Percentiles rank a stretch among this genome's conserved stretches.
Evolutionary conservation across 495 filamentous ascomycete genomes (phyloP).

Genomic region (Lasiosphaeria ovina): DNA sequence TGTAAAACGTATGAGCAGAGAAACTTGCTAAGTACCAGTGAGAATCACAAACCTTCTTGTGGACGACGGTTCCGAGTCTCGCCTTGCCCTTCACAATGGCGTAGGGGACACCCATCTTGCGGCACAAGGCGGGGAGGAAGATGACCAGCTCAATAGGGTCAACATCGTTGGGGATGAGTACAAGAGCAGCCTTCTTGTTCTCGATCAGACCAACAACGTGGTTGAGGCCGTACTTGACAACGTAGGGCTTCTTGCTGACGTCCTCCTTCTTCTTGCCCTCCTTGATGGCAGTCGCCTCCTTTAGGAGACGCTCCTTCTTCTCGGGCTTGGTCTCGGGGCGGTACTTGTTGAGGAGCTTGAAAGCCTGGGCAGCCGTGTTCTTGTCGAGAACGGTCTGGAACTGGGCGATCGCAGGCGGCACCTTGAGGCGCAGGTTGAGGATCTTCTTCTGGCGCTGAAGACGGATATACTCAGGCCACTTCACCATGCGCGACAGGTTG

Average conservation of each 20-base stretch:
- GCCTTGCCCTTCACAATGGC: slow-evolving; percentile 99
- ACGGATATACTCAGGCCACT: slow-evolving; percentile 98
- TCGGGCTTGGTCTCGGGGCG: slow-evolving; percentile 97
- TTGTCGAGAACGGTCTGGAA: slow-evolving; percentile 97
- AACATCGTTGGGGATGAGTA: slow-evolving; percentile 98
- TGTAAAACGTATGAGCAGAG: slow-evolving; percentile 27
- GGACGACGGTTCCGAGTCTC: slow-evolving; percentile 95
- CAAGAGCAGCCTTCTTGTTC: slow-evolving; percentile 99
- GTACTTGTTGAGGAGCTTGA: slow-evolving; percentile 99
- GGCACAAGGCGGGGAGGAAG: slow-evolving; percentile 97
- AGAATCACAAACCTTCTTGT: slow-evolving; percentile 83
- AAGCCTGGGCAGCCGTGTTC: slow-evolving; percentile 91
- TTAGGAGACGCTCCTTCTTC: slow-evolving; percentile 98
- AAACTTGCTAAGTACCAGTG: background rate
- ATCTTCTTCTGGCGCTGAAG: slow-evolving; percentile 99
- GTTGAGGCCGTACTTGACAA: slow-evolving; percentile 99
- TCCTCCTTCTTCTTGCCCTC: slow-evolving; percentile 99
- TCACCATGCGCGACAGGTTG: slow-evolving; percentile 98
- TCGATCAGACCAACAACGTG: slow-evolving; percentile 99
- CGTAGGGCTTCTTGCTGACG: slow-evolving; percentile 98
- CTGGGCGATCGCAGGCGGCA: slow-evolving; percentile 95
- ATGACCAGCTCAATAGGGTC: slow-evolving; percentile 99
- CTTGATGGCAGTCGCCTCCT: slow-evolving; percentile 94
- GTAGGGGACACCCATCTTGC: slow-evolving; percentile 99
- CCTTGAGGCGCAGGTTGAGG: slow-evolving; percentile 97